These are phyloP conservation scores for Pythium biforme DNA, from an alignment of 352 stramenopile species.

Conservation along the genomic window DNA sequence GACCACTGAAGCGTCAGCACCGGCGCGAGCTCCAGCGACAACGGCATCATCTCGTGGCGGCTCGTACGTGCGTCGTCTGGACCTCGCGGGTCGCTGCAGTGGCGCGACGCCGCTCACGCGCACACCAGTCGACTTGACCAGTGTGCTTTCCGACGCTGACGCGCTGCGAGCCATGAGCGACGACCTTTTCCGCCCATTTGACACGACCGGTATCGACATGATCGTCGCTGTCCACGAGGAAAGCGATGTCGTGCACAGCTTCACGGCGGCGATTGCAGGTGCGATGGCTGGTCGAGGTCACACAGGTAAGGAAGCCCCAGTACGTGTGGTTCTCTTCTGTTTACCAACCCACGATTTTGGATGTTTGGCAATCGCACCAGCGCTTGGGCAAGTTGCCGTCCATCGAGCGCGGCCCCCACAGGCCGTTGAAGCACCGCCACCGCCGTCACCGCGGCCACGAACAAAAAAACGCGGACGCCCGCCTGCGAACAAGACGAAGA, in stretches of 20 bases:
- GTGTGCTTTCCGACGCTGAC: constrained; percentile 33
- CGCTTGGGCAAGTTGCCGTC: constrained; percentile 43
- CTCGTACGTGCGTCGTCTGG: constrained; percentile 42
- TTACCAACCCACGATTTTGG: not conserved
- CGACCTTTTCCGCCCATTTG: constrained; percentile 48
- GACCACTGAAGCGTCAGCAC: not conserved
- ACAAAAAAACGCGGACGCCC: constrained; percentile 21
- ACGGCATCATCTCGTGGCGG: not conserved
- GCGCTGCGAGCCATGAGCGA: constrained; percentile 35
- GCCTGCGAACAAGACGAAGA: not conserved
- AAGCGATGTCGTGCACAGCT: constrained; percentile 22
- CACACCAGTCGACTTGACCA: constrained; percentile 39
- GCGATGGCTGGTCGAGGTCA: constrained; percentile 45
- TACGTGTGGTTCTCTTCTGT: not conserved
- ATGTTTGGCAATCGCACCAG: constrained; percentile 19
- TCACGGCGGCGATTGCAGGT: constrained; percentile 40
- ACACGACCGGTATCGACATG: constrained; percentile 40
- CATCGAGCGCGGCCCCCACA: constrained; percentile 9
- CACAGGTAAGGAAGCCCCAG: constrained; percentile 36
- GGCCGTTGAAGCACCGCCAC: not conserved
- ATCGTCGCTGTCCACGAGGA: constrained; percentile 43
- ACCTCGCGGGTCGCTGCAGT: constrained; percentile 37
- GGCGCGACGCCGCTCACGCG: constrained; percentile 31
- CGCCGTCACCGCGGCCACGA: not conserved
- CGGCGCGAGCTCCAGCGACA: not conserved